Percentiles rank a stretch among this genome's conserved stretches.
Evolutionary conservation across 306 rosid species (phyloP).

Genomic region (Abrus pulchellus): DNA sequence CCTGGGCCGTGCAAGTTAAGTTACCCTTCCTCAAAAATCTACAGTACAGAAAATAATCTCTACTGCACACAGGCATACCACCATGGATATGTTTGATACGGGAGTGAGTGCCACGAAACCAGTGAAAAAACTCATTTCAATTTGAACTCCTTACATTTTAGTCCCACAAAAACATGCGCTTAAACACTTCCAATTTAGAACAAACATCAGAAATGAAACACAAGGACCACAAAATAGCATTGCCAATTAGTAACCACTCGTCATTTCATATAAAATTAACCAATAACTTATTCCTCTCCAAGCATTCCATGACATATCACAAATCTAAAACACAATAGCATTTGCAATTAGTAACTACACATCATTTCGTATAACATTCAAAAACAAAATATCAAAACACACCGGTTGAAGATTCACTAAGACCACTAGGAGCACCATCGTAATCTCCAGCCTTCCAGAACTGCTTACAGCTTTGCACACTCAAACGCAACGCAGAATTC

Average conservation of each 20-base stretch:
- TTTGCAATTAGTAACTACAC: too few relatives aligned
- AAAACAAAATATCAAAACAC: background rate
- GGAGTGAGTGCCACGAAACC: too few relatives aligned
- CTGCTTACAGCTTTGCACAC: conserved; percentile 57
- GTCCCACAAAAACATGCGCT: background rate
- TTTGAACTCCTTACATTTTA: background rate
- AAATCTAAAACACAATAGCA: too few relatives aligned
- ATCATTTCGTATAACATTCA: too few relatives aligned
- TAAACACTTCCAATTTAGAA: background rate
- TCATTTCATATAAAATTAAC: background rate
- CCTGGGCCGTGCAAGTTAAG: background rate
- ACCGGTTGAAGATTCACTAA: conserved; percentile 67
- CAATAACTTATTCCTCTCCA: too few relatives aligned
- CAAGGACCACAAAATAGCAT: background rate
- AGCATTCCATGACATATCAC: too few relatives aligned
- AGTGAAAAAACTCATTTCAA: background rate
- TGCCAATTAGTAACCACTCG: background rate
- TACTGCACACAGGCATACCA: background rate
- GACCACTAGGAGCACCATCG: conserved; percentile 58
- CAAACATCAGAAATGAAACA: background rate
- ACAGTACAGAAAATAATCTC: background rate
- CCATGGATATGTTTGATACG: background rate
- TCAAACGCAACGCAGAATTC: background rate
- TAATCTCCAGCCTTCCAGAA: conserved; percentile 99
- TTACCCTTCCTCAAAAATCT: background rate